Evolutionary conservation across 1,284 basidiomycete genomes (phyloP), one percentile per base, ranked within the genome.

Genomic region (Schizopora paradoxa): DNA sequence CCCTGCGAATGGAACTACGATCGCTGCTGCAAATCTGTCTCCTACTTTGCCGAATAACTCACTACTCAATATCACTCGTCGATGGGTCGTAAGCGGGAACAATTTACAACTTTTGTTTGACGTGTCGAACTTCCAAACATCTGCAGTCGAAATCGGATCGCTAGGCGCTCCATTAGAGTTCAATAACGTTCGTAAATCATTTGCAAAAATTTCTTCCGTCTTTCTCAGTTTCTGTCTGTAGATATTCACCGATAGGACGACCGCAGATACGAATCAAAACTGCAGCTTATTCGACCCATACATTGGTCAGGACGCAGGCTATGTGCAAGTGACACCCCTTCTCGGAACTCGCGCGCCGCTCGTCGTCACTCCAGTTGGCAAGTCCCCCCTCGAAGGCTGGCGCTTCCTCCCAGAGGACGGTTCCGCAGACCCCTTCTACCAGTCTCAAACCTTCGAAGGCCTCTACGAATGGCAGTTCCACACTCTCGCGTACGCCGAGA

Each of bases 391-490:
- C 19, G 77, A 79, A 59, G 77, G 75, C 13, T 79, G 76, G 76
- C 65, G 76, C 28, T 78, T 78, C 58, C 69, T 79, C 34, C 66
- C 68, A 1, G 77, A 78, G 57, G 64, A 66, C 28, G 74, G 70
- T 0, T 62, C 64, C 1, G 63, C 62, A 5, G 52, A 69, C 4
- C 72, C 73, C 1, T 73, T 63, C 49, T 79, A 78, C 54, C 76
- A 78, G 53, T 76, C 74, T 1, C 77, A 79, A 56, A 78, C 77
- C 0, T 79, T 78, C 53, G 77, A 79, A 56, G 77, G 70, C 0
- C 57, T 77, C 6, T 77, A 77, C 60, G 75, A 77, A 61, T 78
- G 76, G 76, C 72, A 76, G 51, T 77, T 77, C 58, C 77, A 78
- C 47, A 77, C 76, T 1, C 61, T 77, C 16, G 76, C 76, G 0